These are phyloP conservation scores for Eutrema salsugineum DNA, from an alignment of 441 rosid genomes.

Conservation along the genomic window DNA sequence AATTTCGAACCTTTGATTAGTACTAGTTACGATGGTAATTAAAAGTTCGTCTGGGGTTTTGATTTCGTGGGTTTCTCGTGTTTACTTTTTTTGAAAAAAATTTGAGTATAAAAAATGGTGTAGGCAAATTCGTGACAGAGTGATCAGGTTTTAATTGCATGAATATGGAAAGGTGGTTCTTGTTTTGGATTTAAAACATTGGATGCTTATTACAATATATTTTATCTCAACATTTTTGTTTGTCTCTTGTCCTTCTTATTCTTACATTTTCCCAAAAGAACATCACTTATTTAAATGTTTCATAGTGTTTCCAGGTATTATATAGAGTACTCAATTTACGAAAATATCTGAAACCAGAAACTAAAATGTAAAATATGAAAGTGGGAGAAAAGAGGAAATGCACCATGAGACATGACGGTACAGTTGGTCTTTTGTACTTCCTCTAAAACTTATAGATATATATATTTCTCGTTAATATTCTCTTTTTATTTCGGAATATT, in stretches of 20 bases:
- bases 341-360: neutral
- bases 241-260: neutral
- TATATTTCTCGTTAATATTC: neutral
- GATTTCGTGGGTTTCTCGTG: neutral
- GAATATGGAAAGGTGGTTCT: constrained; percentile 6
- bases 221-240: neutral
- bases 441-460: too few species aligned
- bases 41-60: neutral
- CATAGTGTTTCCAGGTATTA: constrained; percentile 5
- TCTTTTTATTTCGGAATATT: constrained; percentile 12
- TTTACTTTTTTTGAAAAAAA: too few species aligned
- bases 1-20: constrained; percentile 8
- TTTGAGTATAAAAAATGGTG: neutral
- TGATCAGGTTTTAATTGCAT: neutral
- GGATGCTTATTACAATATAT: constrained; percentile 25
- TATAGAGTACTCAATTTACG: neutral
- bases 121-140: neutral
- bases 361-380: neutral
- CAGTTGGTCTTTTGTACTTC: too few species aligned
- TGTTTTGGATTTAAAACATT: constrained; percentile 14
- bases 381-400: neutral
- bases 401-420: constrained; percentile 25
- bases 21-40: neutral
- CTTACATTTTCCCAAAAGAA: neutral
- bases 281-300: neutral